Base-by-base conservation (phyloP, 805 yeast genomes). In the Starmera amethionina region DNA sequence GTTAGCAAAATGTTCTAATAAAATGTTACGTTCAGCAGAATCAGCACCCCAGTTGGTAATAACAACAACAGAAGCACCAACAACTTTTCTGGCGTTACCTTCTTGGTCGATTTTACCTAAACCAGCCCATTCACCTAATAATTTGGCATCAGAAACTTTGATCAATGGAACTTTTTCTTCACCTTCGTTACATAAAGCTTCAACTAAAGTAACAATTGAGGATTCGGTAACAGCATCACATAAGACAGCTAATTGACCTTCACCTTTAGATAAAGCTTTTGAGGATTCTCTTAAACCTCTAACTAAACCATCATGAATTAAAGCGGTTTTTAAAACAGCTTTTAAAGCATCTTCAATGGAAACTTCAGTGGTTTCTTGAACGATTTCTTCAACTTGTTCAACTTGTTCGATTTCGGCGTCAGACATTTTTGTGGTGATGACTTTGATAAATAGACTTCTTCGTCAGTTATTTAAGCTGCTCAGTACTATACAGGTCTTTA, bases 61-160 rank as follows among this genome's bases (percentile, higher is more conserved):
- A 63, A 93, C 98, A 67, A 90, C 97, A 74, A 95, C 90, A 62
- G 97, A 89, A 73, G 96, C 95, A 76, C 98, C 98, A 70, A 93
- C 98, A 63, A 93, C 97, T 87, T 93, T 93, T 81, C 97, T 88
- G 75, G 97, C 96, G 79, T 90, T 88, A 77, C 98, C 99, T 64
- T 93, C 97, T 77, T 96, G 87, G 94, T 93, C 97, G 64, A 90
- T 82, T 76, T 88, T 87, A 79, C 96, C 93, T 61, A 93, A 79
- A 84, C 98, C 98, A 65, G 97, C 97, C 98, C 98, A 93, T 80
- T 93, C 97, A 81, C 99, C 99, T 68, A 93, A 82, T 78, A 87
- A 85, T 83, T 93, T 93, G 67, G 97, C 96, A 68, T 93, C 98
- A 62, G 97, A 85, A 61, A 93, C 97, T 84, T 93, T 93, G 83